phyloP scores from a whole-genome alignment of 176 grass and related monocot genomes.

The Thalia dealbata region DNA sequence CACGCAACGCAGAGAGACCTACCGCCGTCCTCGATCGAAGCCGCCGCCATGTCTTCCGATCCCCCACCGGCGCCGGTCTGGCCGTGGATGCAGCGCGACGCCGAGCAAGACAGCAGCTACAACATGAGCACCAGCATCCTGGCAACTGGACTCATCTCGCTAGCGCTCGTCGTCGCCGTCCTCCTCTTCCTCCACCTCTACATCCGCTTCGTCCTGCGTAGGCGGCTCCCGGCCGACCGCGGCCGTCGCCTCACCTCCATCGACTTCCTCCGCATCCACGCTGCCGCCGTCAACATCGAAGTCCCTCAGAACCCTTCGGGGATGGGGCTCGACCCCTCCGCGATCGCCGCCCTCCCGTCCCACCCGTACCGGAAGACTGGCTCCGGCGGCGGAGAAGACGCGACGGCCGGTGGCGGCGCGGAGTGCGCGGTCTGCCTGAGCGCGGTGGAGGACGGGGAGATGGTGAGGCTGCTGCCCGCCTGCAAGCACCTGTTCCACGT shows the following conservation, averaged over 20 bases:
- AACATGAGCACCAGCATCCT: conserved; percentile 19
- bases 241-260: neutral
- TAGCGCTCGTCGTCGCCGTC: conserved; percentile 31
- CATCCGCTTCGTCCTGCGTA: conserved; percentile 27
- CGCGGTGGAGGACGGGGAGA: conserved; percentile 36
- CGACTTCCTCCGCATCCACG: conserved; percentile 1
- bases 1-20: neutral
- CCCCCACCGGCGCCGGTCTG: neutral
- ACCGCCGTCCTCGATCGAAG: neutral
- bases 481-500: conserved; percentile 51
- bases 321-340: conserved; percentile 23
- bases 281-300: conserved; percentile 3
- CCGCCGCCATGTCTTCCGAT: neutral
- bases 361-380: conserved; percentile 20
- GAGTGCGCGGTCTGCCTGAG: conserved; percentile 44
- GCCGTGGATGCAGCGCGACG: neutral
- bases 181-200: conserved; percentile 43
- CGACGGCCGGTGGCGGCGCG: neutral
- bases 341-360: conserved; percentile 34
- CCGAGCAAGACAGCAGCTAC: neutral
- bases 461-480: conserved; percentile 35
- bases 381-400: neutral
- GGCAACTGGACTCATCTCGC: conserved; percentile 31
- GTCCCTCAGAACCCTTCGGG: conserved; percentile 3
- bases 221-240: neutral